A percentile compares a stretch with the other conserved stretches of the same genome.
Evolutionary conservation across 352 stramenopile species (phyloP).

Genomic region (Peronospora tabacina): DNA sequence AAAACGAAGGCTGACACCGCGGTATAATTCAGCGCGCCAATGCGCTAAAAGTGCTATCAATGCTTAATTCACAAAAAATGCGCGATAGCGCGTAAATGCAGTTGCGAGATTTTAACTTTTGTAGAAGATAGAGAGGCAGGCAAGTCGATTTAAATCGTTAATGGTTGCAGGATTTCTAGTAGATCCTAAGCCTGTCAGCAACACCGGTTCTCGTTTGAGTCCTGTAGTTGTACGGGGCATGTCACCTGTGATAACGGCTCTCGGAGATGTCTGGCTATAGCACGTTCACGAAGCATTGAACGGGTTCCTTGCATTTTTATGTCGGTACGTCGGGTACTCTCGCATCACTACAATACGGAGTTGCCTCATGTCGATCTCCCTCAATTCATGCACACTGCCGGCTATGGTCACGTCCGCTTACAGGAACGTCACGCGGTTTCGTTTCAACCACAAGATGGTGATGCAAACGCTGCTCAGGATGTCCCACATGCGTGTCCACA

Average conservation of each 20-base stretch:
- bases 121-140: neutral
- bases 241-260: neutral
- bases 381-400: neutral
- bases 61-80: too few species aligned
- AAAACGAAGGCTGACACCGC: too few species aligned
- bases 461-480: neutral
- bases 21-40: too few species aligned
- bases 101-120: too few species aligned
- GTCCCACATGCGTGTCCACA: neutral
- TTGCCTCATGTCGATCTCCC: neutral
- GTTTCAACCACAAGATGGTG: neutral
- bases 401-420: neutral
- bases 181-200: slow-evolving; percentile 3
- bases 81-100: too few species aligned
- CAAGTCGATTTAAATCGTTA: neutral
- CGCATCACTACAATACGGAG: neutral
- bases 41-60: too few species aligned
- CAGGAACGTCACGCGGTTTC: neutral
- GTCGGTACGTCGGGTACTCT: neutral
- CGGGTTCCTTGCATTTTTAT: neutral
- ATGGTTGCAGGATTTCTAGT: slow-evolving; percentile 1
- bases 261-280: neutral
- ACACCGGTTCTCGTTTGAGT: neutral
- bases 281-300: neutral
- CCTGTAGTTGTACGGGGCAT: neutral